Evolutionary conservation across 805 yeast species (phyloP), one percentile per base, ranked within the genome.

Genomic region (Scheffersomyces spartinae): DNA sequence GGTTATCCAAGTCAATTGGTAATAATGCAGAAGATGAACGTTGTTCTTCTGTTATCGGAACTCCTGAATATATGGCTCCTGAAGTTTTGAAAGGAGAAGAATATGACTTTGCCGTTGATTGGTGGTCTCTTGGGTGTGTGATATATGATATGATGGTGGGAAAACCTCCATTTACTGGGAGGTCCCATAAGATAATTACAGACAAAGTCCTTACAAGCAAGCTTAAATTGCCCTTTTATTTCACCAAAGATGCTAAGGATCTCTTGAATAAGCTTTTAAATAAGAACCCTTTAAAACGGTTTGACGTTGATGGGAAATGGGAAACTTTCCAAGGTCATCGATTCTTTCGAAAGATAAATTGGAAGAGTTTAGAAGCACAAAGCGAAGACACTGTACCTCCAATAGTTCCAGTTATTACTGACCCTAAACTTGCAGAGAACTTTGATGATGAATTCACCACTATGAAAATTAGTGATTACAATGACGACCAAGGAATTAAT

Each of bases 1-100:
- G 95, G 0, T 61, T 84, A 13, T 68, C 78, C 24, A 73, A 73
- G 39, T 23, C 20, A 17, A 17, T 10, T 37, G 9, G 6, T 33
- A 6, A 13, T 30, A 10, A 17, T 27, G 9, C 34, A 34, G 30
- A 34, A 26, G 9, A 26, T 25, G 14, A 14, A n/a, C 17, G 18
- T 24, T 21, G 14, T 6, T 39, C 43, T 29, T 56, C 62, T 7
- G 56, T 60, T 37, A 60, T 58, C 10, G 67, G 67, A 6, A 61
- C 67, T 1, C 55, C 63, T 2, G 64, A 60, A 36, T 61, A 61
- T 35, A 61, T 61, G 67, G 67, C 67, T 0, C 67, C 67, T 2
- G 67, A 61, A 31, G 52, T 61, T n/a, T 39, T 61, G 18, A 45
- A 43, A 24, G 62, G 62, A 10, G 60, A 59, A 14, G 40, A 47